phyloP scores from a whole-genome alignment of 116 monocot genomes.

The Cymodocea nodosa region DNA sequence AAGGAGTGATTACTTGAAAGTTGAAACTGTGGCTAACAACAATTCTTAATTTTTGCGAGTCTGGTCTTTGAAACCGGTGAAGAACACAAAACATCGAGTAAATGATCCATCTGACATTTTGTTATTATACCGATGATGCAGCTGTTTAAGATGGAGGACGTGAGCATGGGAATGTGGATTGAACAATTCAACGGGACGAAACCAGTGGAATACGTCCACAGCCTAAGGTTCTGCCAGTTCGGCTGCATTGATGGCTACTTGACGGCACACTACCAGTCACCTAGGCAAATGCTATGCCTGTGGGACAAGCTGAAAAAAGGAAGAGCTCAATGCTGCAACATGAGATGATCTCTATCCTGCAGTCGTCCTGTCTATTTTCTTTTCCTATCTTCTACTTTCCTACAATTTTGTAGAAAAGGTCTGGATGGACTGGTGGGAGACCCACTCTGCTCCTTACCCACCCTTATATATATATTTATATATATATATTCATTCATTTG shows the following conservation, averaged over 20 bases:
- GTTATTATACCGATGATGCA: conserved; percentile 16
- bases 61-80: too few relatives aligned
- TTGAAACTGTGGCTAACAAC: too few relatives aligned
- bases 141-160: conserved; percentile 95
- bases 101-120: background rate
- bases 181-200: conserved; percentile 52
- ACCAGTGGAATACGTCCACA: conserved; percentile 57
- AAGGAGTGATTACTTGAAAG: too few relatives aligned
- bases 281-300: conserved; percentile 86
- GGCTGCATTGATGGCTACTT: conserved; percentile 76
- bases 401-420: background rate
- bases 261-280: conserved; percentile 86
- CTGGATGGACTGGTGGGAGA: background rate
- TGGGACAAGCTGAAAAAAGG: conserved; percentile 63
- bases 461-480: background rate
- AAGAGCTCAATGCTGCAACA: conserved; percentile 63
- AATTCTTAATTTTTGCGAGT: too few relatives aligned
- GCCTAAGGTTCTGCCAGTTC: conserved; percentile 69
- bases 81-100: background rate
- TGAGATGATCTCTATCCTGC: conserved; percentile 25
- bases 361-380: background rate
- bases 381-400: background rate
- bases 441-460: background rate
- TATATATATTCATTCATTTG: conserved; percentile 1
- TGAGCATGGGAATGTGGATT: conserved; percentile 99